These are phyloP conservation scores for Platanthera guangdongensis DNA, from an alignment of 106 monocot species.

Conservation along the genomic window DNA sequence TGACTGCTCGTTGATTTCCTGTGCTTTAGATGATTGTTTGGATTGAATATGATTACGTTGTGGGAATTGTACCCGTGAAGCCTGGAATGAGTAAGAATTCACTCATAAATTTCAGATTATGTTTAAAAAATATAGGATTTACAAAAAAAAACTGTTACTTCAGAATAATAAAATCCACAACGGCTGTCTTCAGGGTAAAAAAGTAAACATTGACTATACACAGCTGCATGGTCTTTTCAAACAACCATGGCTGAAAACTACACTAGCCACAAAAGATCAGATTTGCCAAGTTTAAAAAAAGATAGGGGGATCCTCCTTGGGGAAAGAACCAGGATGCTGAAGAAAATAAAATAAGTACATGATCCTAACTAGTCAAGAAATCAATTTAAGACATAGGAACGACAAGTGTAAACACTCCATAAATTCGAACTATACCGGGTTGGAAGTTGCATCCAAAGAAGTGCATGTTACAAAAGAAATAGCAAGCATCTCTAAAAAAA, in stretches of 20 bases:
- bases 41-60: slow-evolving; percentile 24
- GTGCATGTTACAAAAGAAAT: neutral
- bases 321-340: no score
- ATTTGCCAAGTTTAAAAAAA: neutral
- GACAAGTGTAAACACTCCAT: neutral
- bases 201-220: neutral
- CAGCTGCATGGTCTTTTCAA: neutral
- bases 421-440: neutral
- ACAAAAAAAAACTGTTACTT: no score
- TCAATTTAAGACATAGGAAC: neutral
- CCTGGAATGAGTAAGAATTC: slow-evolving; percentile 22
- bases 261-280: no score
- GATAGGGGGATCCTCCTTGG: no score
- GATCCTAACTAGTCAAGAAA: neutral
- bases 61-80: slow-evolving; percentile 74
- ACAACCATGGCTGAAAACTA: neutral
- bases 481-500: neutral
- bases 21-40: neutral
- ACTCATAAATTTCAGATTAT: neutral
- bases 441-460: neutral
- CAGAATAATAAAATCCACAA: no score
- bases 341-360: neutral
- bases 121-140: no score
- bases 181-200: no score
- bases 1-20: slow-evolving; percentile 3